Percentiles rank a stretch among this genome's conserved stretches.
phyloP scores from a whole-genome alignment of 257 asterid species.

The Solanum bulbocastanum region DNA sequence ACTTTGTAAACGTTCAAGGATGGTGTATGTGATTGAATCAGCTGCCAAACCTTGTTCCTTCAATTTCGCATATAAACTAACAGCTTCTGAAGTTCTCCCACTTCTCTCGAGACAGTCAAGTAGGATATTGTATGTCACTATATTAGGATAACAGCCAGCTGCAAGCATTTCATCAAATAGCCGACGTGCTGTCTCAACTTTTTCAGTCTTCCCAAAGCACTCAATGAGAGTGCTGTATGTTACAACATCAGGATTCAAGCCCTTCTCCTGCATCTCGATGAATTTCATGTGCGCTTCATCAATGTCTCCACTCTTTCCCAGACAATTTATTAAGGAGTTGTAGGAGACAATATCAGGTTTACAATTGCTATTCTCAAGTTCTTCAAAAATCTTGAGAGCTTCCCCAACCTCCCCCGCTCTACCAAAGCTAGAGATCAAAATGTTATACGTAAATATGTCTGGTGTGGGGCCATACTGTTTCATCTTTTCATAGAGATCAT shows the following conservation, averaged over 20 bases:
- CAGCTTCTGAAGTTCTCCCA: conserved; percentile 90
- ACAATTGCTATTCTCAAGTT: conserved; percentile 68
- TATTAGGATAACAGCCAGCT: conserved; percentile 80
- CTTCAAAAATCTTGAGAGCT: conserved; percentile 71
- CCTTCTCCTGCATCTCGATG: conserved; percentile 84
- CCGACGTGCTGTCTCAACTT: conserved; percentile 75
- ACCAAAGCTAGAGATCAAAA: conserved; percentile 75
- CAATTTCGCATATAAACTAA: conserved; percentile 67
- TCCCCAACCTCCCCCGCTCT: conserved; percentile 75
- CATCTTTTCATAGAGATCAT: conserved; percentile 73
- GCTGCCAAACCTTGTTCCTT: conserved; percentile 81
- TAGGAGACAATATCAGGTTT: conserved; percentile 71
- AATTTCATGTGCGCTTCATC: conserved; percentile 92
- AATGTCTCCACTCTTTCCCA: conserved; percentile 81
- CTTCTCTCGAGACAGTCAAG: conserved; percentile 80
- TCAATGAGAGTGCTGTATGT: conserved; percentile 88
- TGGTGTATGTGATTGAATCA: conserved; percentile 65
- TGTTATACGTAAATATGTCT: conserved; percentile 80
- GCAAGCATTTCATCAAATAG: conserved; percentile 75
- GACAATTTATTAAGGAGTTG: conserved; percentile 79
- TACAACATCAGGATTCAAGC: conserved; percentile 84
- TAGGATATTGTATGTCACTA: conserved; percentile 81
- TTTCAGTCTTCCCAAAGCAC: conserved; percentile 87
- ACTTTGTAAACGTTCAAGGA: conserved; percentile 80
- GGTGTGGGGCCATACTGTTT: conserved; percentile 66